Conservation (phyloP, 257 asterid species). For the Jaltomata sinuosa region DNA sequence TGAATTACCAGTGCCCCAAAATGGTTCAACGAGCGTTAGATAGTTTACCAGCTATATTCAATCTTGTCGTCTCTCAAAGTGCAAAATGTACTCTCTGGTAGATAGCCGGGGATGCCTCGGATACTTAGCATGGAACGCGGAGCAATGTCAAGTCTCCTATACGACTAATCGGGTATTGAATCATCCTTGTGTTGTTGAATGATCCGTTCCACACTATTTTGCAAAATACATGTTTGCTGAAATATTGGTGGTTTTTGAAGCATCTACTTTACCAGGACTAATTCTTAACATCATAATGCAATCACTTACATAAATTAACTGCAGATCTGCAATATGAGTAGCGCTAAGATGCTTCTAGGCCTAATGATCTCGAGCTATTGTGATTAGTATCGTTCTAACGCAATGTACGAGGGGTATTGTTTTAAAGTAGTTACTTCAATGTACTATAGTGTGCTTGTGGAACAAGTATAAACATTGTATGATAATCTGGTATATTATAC, state of each 20-base stretch:
- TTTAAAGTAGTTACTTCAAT: neutral
- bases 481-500: neutral
- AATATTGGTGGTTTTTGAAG: neutral
- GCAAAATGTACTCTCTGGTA: neutral
- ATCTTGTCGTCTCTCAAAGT: neutral
- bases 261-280: neutral
- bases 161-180: neutral
- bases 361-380: neutral
- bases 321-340: neutral
- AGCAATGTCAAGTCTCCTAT: neutral
- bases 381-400: neutral
- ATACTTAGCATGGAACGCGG: neutral
- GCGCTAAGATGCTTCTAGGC: neutral
- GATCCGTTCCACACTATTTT: neutral
- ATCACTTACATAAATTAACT: neutral
- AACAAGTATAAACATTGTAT: neutral
- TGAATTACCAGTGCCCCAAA: conserved; percentile 44
- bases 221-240: neutral
- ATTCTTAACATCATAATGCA: neutral
- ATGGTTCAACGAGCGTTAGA: conserved; percentile 18
- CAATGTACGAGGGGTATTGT: neutral
- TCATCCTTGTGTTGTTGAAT: neutral
- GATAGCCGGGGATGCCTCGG: neutral
- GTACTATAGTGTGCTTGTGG: neutral
- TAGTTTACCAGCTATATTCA: neutral